Evolutionary conservation across 208 protist species (phyloP).

Genomic region (Crithidia expoeki): DNA sequence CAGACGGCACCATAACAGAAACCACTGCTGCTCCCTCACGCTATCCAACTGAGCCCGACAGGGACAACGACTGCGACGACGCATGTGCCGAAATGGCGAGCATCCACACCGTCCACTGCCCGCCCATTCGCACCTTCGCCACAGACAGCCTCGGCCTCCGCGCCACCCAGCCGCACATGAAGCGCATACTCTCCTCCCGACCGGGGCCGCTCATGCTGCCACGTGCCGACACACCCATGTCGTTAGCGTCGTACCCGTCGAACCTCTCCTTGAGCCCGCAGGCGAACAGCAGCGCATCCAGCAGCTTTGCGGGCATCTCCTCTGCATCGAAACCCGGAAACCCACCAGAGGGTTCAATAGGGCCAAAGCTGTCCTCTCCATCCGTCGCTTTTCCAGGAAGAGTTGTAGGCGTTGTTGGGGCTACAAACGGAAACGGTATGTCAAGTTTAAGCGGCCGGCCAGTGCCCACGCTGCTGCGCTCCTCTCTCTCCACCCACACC

Average conservation of each 20-base stretch:
- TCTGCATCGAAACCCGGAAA: constrained; percentile 1
- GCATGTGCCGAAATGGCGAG: not conserved
- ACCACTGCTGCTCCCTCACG: not conserved
- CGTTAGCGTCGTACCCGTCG: constrained; percentile 9
- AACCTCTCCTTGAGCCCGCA: constrained; percentile 4
- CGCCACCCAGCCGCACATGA: constrained; percentile 9
- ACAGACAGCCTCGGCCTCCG: not conserved
- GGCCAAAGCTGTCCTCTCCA: constrained; percentile 13
- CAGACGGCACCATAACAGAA: not conserved
- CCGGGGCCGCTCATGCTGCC: not conserved
- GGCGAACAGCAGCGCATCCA: constrained; percentile 23
- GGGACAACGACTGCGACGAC: not conserved
- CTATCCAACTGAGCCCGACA: not conserved
- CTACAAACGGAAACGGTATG: too few species aligned
- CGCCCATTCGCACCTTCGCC: not conserved
- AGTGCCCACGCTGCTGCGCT: constrained; percentile 19
- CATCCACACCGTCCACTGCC: constrained; percentile 1
- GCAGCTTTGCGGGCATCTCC: constrained; percentile 16
- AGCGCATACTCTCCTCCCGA: not conserved
- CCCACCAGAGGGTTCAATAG: not conserved
- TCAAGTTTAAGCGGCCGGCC: not conserved
- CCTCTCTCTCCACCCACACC: constrained; percentile 11
- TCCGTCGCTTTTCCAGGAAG: not conserved
- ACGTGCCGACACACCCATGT: constrained; percentile 3
- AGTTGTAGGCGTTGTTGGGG: not conserved